Evolutionary conservation across 768 basidiomycete genomes (phyloP), one percentile per base, ranked within the genome.

Genomic region (Mycena maculata): DNA sequence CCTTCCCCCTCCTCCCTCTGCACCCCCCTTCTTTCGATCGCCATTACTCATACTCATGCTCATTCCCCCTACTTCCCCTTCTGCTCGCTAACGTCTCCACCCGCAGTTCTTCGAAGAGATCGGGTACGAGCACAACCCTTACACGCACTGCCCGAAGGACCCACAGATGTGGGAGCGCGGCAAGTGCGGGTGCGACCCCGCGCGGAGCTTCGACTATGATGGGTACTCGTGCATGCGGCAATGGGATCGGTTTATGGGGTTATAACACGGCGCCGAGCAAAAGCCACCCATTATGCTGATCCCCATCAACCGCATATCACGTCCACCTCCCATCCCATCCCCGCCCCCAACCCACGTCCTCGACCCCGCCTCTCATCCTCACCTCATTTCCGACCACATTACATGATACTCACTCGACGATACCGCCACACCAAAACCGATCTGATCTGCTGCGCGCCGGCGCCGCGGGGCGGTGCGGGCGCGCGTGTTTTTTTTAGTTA

Each of bases 91-190:
- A n/a, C n/a, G n/a, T n/a, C n/a, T n/a, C n/a, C n/a, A n/a, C n/a
- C n/a, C n/a, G 13, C 49, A 92, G 73, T 93, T 89, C 80, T 93
- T 92, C 78, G 80, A 87, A 54, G 88, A 92, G 71, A 92, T 94
- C 45, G 92, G 91, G 20, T 84, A 83, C 74, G 77, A 82, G 66
- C 87, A 89, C 72, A 80, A 84, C 58, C 85, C 84, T 8, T 88
- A 85, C 77, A 85, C 82, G 68, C 87, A 88, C 73, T 86, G 88
- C 74, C 81, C 82, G 2, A 69, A 74, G 47, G 63, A 70, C 60
- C 65, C 73, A 7, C 73, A 67, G 36, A 65, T 73, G 39, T 87
- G 86, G 79, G 71, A 75, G 44, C 71, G 76, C 42, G 82, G 83
- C 18, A 81, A 79, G 60, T 88, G 87, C 67, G 76, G 79, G 72